Evolutionary conservation across 257 asterid genomes (phyloP).

Genomic region (Nicotiana tomentosiformis): DNA sequence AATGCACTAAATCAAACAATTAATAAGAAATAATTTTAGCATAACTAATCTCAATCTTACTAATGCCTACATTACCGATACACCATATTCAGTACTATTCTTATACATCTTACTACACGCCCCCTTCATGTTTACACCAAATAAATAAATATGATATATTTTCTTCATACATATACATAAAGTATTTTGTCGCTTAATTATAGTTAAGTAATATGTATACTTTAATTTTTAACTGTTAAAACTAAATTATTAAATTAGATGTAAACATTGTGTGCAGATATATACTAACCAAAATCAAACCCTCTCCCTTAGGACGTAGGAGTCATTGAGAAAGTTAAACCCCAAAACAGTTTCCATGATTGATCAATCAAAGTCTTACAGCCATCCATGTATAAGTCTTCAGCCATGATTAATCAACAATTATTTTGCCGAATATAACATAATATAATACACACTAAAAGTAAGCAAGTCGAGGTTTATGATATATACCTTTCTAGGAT

Average conservation of each 20-base stretch:
- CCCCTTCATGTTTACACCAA: no score
- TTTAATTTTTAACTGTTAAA: no score
- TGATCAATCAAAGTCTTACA: constrained; percentile 1
- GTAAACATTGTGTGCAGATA: neutral
- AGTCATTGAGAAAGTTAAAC: neutral
- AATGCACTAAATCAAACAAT: no score
- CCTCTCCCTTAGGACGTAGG: neutral
- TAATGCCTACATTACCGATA: no score
- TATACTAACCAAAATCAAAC: neutral
- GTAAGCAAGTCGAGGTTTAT: neutral
- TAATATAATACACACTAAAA: neutral
- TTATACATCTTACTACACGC: no score
- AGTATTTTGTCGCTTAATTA: neutral
- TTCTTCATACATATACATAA: no score
- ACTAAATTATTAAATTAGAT: no score
- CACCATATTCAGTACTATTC: no score
- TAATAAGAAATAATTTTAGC: no score
- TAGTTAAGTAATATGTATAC: neutral
- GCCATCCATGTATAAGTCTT: constrained; percentile 12
- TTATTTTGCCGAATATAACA: neutral
- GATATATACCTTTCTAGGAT: neutral
- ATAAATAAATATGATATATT: no score
- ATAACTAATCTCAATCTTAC: no score
- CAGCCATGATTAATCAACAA: neutral
- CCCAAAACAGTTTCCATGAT: neutral